These are phyloP conservation scores for Catunica adiposa DNA, from an alignment of 2,329 filamentous ascomycete genomes.

Conservation along the genomic window DNA sequence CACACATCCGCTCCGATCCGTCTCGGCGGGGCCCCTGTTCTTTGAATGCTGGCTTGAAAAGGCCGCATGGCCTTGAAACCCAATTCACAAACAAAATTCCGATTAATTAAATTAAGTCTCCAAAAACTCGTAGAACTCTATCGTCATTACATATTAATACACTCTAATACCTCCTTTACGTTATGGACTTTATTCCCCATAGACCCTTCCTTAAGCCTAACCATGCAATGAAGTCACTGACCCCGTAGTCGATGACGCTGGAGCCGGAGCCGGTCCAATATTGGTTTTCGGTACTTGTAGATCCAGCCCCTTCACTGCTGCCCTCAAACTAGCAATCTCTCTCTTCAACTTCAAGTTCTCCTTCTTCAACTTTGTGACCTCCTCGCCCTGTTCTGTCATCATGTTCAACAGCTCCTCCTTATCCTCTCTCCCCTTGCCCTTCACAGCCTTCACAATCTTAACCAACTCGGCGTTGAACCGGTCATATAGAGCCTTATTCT, in stretches of 20 bases:
- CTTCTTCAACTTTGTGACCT: slow-evolving; percentile 60
- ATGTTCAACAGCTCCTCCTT: slow-evolving; percentile 60
- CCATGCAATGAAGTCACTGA: background rate
- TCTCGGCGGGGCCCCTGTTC: slow-evolving; percentile 42
- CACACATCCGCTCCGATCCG: slow-evolving; percentile 30
- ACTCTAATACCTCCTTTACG: background rate
- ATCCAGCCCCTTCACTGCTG: slow-evolving; percentile 24
- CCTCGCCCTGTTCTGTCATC: slow-evolving; percentile 59
- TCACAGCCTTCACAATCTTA: slow-evolving; percentile 62
- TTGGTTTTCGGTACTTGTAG: slow-evolving; percentile 6
- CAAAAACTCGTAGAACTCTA: background rate
- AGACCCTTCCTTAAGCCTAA: background rate
- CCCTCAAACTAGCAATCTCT: slow-evolving; percentile 57
- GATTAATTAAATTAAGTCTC: too few relatives aligned
- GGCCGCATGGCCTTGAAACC: too few relatives aligned
- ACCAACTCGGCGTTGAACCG: slow-evolving; percentile 82
- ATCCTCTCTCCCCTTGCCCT: slow-evolving; percentile 55
- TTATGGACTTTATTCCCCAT: too few relatives aligned
- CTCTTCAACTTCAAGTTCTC: slow-evolving; percentile 73
- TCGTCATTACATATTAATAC: slow-evolving; percentile 14
- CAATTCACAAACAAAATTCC: too few relatives aligned
- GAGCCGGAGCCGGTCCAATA: background rate
- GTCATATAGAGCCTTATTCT: slow-evolving; percentile 86
- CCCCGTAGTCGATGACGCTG: background rate
- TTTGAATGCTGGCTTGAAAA: slow-evolving; percentile 52